phyloP scores from a whole-genome alignment of 1,139 yeast genomes.

The Saccharomyces hybrid region DNA sequence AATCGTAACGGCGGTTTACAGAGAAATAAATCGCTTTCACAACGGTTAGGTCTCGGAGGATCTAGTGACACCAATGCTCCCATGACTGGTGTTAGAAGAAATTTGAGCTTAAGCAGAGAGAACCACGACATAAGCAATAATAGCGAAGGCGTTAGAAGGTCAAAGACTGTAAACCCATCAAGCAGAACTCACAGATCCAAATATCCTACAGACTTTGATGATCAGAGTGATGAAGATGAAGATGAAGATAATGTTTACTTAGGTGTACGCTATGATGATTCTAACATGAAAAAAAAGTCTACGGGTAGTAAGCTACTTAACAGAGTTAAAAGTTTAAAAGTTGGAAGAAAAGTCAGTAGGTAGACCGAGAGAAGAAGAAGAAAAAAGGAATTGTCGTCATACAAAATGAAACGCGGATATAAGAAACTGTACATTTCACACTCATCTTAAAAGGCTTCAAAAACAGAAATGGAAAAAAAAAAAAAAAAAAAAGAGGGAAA shows the following conservation, averaged over 20 bases:
- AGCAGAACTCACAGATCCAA: conserved; percentile 1
- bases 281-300: conserved; percentile 27
- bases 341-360: conserved; percentile 36
- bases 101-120: conserved; percentile 1
- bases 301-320: conserved; percentile 52
- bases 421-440: no score
- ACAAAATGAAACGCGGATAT: no score
- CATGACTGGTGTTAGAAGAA: conserved; percentile 6
- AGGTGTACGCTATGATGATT: conserved; percentile 22
- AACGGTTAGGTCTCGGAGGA: conserved; percentile 42
- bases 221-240: conserved; percentile 22
- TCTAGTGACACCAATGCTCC: conserved; percentile 12
- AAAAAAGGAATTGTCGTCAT: no score
- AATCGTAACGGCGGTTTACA: conserved; percentile 38
- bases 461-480: background rate
- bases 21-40: conserved; percentile 70
- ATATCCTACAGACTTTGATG: conserved; percentile 7
- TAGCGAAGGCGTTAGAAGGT: conserved; percentile 1
- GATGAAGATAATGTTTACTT: conserved; percentile 33
- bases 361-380: no score
- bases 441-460: background rate
- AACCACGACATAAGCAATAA: background rate
- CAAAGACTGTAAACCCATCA: background rate
- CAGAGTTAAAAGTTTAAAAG: conserved; percentile 84
- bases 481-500: background rate